Percentiles rank a stretch among this genome's conserved stretches.
Conservation (phyloP, 2,329 filamentous ascomycete genomes). For the Beauveria rudraprayagi region DNA sequence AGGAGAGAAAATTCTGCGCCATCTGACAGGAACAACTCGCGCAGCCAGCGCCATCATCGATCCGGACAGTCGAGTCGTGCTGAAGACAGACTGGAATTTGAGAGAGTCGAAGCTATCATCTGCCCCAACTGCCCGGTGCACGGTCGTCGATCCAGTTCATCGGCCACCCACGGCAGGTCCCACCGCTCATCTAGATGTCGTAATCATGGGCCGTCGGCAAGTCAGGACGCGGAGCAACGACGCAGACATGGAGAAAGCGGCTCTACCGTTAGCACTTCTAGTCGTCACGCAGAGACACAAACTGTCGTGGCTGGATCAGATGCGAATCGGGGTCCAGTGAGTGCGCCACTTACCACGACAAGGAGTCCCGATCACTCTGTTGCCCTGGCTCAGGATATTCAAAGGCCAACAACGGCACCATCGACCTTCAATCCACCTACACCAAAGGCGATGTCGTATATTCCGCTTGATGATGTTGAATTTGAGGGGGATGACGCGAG, state of each 20-base stretch:
- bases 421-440: background rate
- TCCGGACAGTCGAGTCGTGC: no score
- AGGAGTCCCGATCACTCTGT: background rate
- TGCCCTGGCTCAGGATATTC: no score
- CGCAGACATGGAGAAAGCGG: no score
- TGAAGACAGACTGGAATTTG: background rate
- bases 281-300: no score
- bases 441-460: background rate
- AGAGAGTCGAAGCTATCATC: slow-evolving; percentile 1
- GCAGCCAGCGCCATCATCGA: background rate
- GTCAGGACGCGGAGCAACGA: no score
- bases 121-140: slow-evolving; percentile 9
- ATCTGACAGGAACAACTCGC: background rate
- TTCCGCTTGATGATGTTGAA: no score
- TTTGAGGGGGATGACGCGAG: no score
- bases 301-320: no score
- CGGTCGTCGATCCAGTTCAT: background rate
- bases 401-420: background rate
- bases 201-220: background rate
- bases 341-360: background rate
- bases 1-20: no score
- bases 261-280: no score
- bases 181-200: background rate
- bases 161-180: background rate
- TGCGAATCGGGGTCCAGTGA: no score